Evolutionary conservation across 768 basidiomycete genomes (phyloP), one percentile per base, ranked within the genome.

Genomic region (Suillus decipiens): DNA sequence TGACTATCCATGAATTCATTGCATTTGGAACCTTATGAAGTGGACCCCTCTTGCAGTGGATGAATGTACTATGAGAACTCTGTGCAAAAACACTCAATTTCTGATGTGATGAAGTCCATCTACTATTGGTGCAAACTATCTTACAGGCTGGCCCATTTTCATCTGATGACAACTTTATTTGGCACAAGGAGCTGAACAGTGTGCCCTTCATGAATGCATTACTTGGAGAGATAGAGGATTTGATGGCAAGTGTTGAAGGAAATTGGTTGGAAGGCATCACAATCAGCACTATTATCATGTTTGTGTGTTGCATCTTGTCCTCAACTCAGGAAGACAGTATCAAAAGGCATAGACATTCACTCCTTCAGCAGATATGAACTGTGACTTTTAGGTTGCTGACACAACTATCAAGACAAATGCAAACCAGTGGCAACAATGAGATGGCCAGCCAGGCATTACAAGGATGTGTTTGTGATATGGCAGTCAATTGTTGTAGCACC

Each of bases 11-110:
- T 37, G 84, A 86, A 61, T 80, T 73, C 47, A 71, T 79, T 14
- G 73, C 80, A 0, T 86, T 83, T 54, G 79, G 76, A 10, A 71
- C 75, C 56, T 63, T 86, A 41, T 80, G 85, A 6, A 76, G 79
- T 42, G 84, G 84, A 0, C 63, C 73, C 0, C 70, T 64, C 3
- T 63, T 86, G 0, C 84, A 86, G 54, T 85, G 83, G 84, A 69
- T 79, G 43, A 86, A 86, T 64, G 79, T 86, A 42, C 63, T 76
- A 17, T 76, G 80, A n/a, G 82, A 82, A 64, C 64, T 86, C 28
- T 73, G 75, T 6, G 73, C 74, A 11, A 72, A 75, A 24, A 66
- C 67, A 0, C 64, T 86, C 61, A 77, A 73, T 12, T 80, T 86
- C 60, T 69, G 73, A 28, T 61, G 67, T 9, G 71, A 73, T 0